A percentile compares a stretch with the other conserved stretches of the same genome.
phyloP scores from a whole-genome alignment of 495 filamentous ascomycete genomes.

The Xylaria sp. region DNA sequence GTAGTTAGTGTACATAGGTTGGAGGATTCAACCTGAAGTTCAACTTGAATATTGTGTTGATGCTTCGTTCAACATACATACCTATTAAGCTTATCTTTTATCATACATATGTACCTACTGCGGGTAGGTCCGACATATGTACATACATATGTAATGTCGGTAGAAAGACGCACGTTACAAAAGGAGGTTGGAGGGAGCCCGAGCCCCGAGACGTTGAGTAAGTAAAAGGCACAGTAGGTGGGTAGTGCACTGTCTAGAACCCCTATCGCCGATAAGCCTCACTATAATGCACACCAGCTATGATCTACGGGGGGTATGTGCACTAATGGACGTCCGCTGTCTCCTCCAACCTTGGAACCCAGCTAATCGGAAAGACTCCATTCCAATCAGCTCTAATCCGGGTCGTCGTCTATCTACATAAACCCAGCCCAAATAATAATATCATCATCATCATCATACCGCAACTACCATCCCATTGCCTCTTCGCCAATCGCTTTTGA shows the following conservation, averaged over 20 bases:
- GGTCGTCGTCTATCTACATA: not conserved
- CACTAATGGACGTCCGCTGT: not conserved
- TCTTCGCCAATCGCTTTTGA: not conserved
- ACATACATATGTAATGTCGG: not conserved
- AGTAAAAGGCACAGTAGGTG: no score
- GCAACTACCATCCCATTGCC: not conserved
- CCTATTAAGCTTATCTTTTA: not conserved
- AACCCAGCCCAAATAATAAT: conserved; percentile 5
- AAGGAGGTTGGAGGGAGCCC: conserved; percentile 2
- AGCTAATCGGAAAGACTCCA: conserved; percentile 24
- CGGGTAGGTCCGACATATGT: no score
- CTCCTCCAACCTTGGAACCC: not conserved
- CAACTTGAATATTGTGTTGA: not conserved
- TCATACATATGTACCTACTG: no score
- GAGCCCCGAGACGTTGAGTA: no score
- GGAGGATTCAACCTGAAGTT: not conserved
- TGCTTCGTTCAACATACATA: not conserved
- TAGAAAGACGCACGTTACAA: not conserved
- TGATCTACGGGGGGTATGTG: conserved; percentile 5
- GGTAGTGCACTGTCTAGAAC: no score
- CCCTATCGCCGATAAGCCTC: not conserved
- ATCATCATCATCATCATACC: conserved; percentile 7
- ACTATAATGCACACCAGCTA: not conserved
- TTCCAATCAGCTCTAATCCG: not conserved
- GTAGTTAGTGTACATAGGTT: no score